A percentile compares a stretch with the other conserved stretches of the same genome.
phyloP scores from a whole-genome alignment of 805 yeast species.

The Saccharomycopsis fibuligera region DNA sequence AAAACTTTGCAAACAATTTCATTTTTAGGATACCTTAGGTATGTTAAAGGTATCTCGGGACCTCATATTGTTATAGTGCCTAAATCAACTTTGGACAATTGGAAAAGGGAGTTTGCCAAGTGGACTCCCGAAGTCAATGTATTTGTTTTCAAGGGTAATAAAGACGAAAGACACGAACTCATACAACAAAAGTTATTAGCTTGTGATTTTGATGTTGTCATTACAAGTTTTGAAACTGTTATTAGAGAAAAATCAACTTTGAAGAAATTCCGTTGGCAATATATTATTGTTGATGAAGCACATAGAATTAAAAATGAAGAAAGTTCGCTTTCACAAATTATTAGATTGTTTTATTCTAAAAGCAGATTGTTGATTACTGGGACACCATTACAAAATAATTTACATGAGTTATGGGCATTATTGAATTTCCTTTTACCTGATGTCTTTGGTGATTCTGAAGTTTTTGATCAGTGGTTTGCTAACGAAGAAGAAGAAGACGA shows the following conservation, averaged over 20 bases:
- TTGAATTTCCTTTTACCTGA: constrained; percentile 88
- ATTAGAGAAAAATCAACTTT: constrained; percentile 78
- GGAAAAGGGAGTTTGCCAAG: constrained; percentile 89
- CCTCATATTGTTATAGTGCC: constrained; percentile 93
- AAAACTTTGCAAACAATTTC: constrained; percentile 93
- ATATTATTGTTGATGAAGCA: constrained; percentile 91
- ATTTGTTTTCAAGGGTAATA: constrained; percentile 81
- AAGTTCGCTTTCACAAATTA: constrained; percentile 85
- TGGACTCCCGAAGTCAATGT: constrained; percentile 96
- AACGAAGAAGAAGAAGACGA: constrained; percentile 35
- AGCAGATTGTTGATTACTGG: constrained; percentile 88
- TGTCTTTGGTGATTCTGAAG: constrained; percentile 85
- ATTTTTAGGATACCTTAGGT: constrained; percentile 81
- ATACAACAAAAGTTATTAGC: constrained; percentile 54
- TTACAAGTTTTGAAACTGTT: constrained; percentile 91
- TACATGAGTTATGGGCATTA: constrained; percentile 95
- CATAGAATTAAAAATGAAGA: constrained; percentile 95
- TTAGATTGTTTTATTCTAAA: constrained; percentile 78
- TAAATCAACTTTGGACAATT: constrained; percentile 90
- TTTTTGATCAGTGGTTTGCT: constrained; percentile 89
- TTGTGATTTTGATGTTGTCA: constrained; percentile 81
- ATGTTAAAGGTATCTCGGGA: constrained; percentile 71
- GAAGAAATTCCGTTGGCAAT: constrained; percentile 86
- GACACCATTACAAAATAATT: constrained; percentile 89
- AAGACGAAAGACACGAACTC: constrained; percentile 64